These are phyloP conservation scores for Acephala macrosclerotiorum DNA, from an alignment of 2,329 filamentous ascomycete species.

Conservation along the genomic window DNA sequence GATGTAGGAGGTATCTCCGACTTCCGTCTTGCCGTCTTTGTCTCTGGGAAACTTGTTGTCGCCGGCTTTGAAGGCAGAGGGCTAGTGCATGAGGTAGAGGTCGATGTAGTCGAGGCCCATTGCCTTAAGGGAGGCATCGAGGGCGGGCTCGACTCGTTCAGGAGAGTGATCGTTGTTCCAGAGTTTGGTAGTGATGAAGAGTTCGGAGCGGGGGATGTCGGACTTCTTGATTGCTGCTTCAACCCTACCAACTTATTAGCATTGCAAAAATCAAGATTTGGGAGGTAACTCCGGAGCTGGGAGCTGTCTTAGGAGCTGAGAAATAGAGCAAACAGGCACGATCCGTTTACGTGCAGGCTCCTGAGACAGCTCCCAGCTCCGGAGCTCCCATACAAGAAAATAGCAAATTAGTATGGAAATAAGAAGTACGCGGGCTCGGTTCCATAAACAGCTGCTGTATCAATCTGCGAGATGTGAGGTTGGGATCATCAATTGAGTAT, in stretches of 20 bases:
- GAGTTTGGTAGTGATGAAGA: constrained; percentile 64
- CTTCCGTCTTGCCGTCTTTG: constrained; percentile 35
- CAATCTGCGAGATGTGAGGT: constrained; percentile 13
- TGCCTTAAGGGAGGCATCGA: constrained; percentile 47
- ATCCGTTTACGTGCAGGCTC: too few relatives aligned
- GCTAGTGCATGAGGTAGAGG: constrained; percentile 50
- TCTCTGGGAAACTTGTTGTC: constrained; percentile 38
- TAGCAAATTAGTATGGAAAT: too few relatives aligned
- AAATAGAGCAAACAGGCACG: too few relatives aligned
- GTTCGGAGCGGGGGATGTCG: constrained; percentile 48
- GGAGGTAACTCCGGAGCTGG: too few relatives aligned
- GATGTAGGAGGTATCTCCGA: constrained; percentile 45
- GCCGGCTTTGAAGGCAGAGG: constrained; percentile 43
- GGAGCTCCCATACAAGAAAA: too few relatives aligned
- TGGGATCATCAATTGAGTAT: background rate
- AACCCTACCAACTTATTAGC: too few relatives aligned
- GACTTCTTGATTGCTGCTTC: constrained; percentile 51
- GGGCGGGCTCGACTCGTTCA: constrained; percentile 43
- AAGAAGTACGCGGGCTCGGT: constrained; percentile 48
- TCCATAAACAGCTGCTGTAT: constrained; percentile 43
- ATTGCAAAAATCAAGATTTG: background rate
- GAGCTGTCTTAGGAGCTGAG: too few relatives aligned
- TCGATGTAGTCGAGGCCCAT: constrained; percentile 50
- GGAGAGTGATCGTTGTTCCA: constrained; percentile 58
- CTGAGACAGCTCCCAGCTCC: too few relatives aligned